phyloP scores from a whole-genome alignment of 2,329 filamentous ascomycete species.

The Colletotrichum chrysophilum region DNA sequence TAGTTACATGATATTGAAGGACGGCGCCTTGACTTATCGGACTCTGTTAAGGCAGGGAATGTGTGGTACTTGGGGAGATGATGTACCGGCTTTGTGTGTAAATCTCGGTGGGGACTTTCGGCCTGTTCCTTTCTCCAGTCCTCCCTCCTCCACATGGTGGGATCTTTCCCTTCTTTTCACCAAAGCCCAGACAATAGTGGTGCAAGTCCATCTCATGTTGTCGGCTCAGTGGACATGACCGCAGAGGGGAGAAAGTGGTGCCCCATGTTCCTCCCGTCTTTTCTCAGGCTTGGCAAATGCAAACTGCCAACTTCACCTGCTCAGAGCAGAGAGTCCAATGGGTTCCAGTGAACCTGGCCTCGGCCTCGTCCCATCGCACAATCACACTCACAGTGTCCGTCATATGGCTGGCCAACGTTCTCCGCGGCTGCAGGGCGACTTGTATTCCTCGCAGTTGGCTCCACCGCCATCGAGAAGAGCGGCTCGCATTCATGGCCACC shows the following conservation, averaged over 20 bases:
- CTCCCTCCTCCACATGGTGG: neutral
- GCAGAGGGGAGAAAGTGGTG: neutral
- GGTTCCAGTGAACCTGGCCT: neutral
- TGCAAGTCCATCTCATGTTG: neutral
- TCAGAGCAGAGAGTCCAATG: neutral
- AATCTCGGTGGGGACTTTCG: neutral
- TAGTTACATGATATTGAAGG: neutral
- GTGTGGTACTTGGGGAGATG: neutral
- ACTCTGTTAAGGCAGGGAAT: neutral
- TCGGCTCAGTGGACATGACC: neutral
- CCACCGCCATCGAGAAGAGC: neutral
- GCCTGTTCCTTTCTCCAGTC: neutral
- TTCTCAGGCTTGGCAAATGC: neutral
- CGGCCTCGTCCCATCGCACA: neutral
- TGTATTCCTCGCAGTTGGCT: too few species aligned
- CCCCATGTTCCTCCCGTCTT: neutral
- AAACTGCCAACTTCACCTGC: neutral
- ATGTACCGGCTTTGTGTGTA: neutral
- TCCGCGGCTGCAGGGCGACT: neutral
- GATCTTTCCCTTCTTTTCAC: neutral
- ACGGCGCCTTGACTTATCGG: neutral
- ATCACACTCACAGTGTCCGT: slow-evolving; percentile 1
- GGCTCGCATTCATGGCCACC: neutral
- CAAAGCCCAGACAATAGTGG: neutral
- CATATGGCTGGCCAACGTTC: neutral